Base-by-base conservation (phyloP, 2,329 filamentous ascomycete genomes). In the Emydomyces testavorans region DNA sequence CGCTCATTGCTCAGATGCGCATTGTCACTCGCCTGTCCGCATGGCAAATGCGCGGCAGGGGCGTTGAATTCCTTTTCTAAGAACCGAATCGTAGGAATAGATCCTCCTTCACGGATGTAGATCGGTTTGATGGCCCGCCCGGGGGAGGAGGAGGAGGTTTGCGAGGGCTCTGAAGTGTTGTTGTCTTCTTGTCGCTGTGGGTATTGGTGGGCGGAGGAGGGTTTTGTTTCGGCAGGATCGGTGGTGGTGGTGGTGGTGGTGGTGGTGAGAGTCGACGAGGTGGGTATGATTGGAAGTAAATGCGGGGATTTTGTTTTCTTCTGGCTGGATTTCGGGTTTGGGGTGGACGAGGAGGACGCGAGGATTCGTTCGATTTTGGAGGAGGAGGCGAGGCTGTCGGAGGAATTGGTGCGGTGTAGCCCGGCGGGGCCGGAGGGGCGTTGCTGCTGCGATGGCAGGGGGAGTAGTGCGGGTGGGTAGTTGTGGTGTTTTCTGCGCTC, bases 1-100 rank as follows among this genome's bases (percentile, higher is more conserved):
- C 92, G 71, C 73, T 98, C 92, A 59, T 98, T 96, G 60, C 94
- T 86, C 65, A 98, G 67, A 75, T 98, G 92, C 15, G 90, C 92
- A 44, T 82, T 82, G 60, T 98, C 92, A 57, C 86, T 95, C 10
- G 90, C 88, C 66, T 95, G 89, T 0, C 93, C 93, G 60, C 89
- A 95, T 0, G 92, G 93, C 28, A 98, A 68, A 64, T 96, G 89
- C 0, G 90, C 90, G 0, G 92, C 90, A 0, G 89, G 88, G 0
- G 92, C 92, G 2, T 76, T 75, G 61, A 96, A 95, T 58, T 94
- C 87, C 68, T 94, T 94, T 64, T 96, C 90, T 31, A 96, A 63
- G 61, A 96, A 96, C 4, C 92, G 74, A 49, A 96, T 96, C 0
- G 86, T 86, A 0, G 92, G 92, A 56, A 98, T 98, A 0, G 85